These are phyloP conservation scores for Pueraria montana DNA, from an alignment of 306 rosid species.

Conservation along the genomic window DNA sequence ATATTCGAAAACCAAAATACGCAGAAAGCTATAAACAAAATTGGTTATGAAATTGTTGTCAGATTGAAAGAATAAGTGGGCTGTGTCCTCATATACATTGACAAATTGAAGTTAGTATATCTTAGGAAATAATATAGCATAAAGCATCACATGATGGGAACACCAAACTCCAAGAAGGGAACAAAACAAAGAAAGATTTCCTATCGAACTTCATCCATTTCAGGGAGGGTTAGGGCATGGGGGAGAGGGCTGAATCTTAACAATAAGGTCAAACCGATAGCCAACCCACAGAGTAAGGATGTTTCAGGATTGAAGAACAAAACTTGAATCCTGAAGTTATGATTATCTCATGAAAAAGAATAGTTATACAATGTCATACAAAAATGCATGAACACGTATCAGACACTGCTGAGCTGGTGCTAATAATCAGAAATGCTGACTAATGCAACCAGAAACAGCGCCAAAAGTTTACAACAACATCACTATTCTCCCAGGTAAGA, in stretches of 20 bases:
- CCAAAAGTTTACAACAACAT: background rate
- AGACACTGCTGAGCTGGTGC: background rate
- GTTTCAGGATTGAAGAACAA: conserved; percentile 6
- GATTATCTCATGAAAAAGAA: conserved; percentile 13
- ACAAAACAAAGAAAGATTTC: conserved; percentile 20
- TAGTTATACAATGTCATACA: background rate
- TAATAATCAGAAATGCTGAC: background rate
- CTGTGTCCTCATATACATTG: background rate
- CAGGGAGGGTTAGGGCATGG: background rate
- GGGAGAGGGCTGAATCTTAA: background rate
- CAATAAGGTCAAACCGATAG: background rate
- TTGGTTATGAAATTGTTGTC: background rate
- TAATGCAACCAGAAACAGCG: conserved; percentile 34
- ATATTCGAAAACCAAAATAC: conserved; percentile 1
- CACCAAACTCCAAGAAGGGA: conserved; percentile 36
- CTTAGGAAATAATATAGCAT: conserved; percentile 6
- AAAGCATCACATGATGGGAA: conserved; percentile 13
- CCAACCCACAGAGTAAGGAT: conserved; percentile 3
- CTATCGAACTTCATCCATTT: background rate
- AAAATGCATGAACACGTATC: background rate
- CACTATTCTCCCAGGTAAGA: conserved; percentile 21
- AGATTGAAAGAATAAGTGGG: background rate
- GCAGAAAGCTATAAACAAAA: conserved; percentile 18
- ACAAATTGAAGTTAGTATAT: conserved; percentile 1
- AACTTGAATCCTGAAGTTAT: background rate